Base-by-base conservation (phyloP, 768 basidiomycete genomes). In the Pleurotus sapidus region DNA sequence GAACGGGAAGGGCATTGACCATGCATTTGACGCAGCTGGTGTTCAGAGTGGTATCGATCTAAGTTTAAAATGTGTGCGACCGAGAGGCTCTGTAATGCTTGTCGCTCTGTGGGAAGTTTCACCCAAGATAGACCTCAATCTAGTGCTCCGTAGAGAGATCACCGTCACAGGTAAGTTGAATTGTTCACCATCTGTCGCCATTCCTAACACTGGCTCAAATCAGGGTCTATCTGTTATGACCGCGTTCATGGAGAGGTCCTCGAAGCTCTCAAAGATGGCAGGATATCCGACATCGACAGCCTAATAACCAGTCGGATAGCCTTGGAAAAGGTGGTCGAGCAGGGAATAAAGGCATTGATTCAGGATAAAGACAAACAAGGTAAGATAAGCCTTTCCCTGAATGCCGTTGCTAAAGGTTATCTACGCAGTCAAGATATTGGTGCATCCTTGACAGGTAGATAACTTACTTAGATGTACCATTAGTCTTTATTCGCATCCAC, bases 21-120 rank as follows among this genome's bases (percentile, higher is more conserved):
- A 80, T 48, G 77, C 70, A 4, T 79, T 78, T 59, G 81, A 82
- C 43, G 77, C 78, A 14, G 77, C 78, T 4, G 79, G 80, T 1
- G 60, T 71, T 1, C 75, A 78, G 59, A 64, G 64, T n/a, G 69
- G 72, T 40, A 55, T 80, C 15, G 70, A 74, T 30, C 60, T 68
- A 3, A 75, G 72, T 5, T 61, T 81, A 12, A 34, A 53, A 9
- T 71, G 73, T 24, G 65, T 79, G 6, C 69, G 74, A 17, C 65
- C 74, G 0, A 61, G 74, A 30, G 79, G 81, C 11, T 70, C 64
- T 0, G 60, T 78, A 15, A 65, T 78, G 18, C 75, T 76, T 57
- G 66, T 81, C 15, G 76, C 78, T 1, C 58, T 78, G 7, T 81
- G 79, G 79, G 78, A 75, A 34, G 61, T 64, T 12, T 59, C 46